These are phyloP conservation scores for Colletotrichum chlorophyti DNA, from an alignment of 2,329 filamentous ascomycete genomes.

Conservation along the genomic window DNA sequence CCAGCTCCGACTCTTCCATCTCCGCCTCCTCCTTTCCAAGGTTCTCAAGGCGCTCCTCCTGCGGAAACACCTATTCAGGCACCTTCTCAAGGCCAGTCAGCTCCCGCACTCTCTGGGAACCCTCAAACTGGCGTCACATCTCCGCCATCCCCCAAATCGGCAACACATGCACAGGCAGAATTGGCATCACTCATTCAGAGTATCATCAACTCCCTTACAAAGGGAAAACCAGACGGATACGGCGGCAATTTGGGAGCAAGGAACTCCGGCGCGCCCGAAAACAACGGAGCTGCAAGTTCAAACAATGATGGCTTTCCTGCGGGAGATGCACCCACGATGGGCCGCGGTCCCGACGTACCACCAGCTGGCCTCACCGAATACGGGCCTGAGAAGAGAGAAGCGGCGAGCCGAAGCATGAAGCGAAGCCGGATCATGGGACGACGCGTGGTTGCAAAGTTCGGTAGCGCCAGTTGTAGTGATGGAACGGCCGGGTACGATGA, in stretches of 20 bases:
- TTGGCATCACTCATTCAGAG: conserved; percentile 20
- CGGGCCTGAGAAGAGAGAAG: not conserved
- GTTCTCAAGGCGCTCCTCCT: not conserved
- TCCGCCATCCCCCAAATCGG: not conserved
- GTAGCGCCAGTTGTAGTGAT: not conserved
- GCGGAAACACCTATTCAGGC: not conserved
- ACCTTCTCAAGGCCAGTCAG: not conserved
- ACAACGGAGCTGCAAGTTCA: not conserved
- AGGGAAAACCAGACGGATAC: conserved; percentile 9
- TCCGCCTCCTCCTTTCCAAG: not conserved
- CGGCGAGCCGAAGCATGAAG: conserved; percentile 5
- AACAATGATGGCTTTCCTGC: not conserved
- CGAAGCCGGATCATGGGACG: conserved; percentile 23
- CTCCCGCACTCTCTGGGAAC: not conserved
- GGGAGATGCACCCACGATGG: not conserved
- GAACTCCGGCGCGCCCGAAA: conserved; percentile 16
- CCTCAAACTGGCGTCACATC: not conserved
- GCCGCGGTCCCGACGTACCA: not conserved
- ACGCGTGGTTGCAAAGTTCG: conserved; percentile 1
- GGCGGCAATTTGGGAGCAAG: conserved; percentile 20
- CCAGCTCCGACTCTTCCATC: too few species aligned
- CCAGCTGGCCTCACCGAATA: conserved; percentile 4
- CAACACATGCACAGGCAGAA: not conserved
- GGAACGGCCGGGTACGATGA: not conserved
- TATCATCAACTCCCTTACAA: conserved; percentile 16